Percentiles rank a stretch among this genome's conserved stretches.
phyloP scores from a whole-genome alignment of 306 rosid genomes.

The Myrica gale region DNA sequence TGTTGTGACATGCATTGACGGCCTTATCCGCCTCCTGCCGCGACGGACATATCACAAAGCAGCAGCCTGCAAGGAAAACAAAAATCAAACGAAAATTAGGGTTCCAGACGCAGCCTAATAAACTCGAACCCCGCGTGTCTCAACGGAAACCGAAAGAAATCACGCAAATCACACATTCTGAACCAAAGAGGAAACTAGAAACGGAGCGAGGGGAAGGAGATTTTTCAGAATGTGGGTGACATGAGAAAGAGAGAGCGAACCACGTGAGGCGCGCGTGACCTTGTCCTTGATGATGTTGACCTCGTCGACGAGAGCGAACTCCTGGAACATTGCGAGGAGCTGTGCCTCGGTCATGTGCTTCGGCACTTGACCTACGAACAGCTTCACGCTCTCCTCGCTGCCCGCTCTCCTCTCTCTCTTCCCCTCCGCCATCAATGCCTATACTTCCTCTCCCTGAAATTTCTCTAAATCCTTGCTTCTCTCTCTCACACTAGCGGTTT shows the following conservation, averaged over 20 bases:
- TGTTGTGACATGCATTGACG: constrained; percentile 91
- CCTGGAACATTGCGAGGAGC: constrained; percentile 82
- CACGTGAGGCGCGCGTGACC: constrained; percentile 87
- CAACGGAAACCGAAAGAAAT: constrained; percentile 12
- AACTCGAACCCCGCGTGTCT: constrained; percentile 16
- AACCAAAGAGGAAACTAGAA: background rate
- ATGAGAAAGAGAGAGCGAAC: constrained; percentile 29
- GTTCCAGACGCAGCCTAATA: constrained; percentile 11
- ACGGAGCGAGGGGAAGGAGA: constrained; percentile 1
- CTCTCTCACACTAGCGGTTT: constrained; percentile 16
- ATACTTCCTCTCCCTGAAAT: constrained; percentile 19
- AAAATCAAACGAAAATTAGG: constrained; percentile 35
- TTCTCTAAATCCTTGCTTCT: constrained; percentile 23
- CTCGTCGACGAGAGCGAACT: constrained; percentile 84
- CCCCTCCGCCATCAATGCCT: constrained; percentile 82
- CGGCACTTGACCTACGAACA: constrained; percentile 98
- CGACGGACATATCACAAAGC: constrained; percentile 90
- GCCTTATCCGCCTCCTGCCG: constrained; percentile 95
- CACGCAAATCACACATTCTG: constrained; percentile 4
- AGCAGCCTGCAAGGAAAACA: constrained; percentile 58
- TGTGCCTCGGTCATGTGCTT: constrained; percentile 89
- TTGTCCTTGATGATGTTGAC: constrained; percentile 99
- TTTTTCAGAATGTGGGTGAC: constrained; percentile 19
- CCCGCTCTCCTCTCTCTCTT: constrained; percentile 67
- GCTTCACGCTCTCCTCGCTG: constrained; percentile 89